Evolutionary conservation across 2,329 filamentous ascomycete species (phyloP), one percentile per base, ranked within the genome.

Genomic region (Trichoderma sp.): DNA sequence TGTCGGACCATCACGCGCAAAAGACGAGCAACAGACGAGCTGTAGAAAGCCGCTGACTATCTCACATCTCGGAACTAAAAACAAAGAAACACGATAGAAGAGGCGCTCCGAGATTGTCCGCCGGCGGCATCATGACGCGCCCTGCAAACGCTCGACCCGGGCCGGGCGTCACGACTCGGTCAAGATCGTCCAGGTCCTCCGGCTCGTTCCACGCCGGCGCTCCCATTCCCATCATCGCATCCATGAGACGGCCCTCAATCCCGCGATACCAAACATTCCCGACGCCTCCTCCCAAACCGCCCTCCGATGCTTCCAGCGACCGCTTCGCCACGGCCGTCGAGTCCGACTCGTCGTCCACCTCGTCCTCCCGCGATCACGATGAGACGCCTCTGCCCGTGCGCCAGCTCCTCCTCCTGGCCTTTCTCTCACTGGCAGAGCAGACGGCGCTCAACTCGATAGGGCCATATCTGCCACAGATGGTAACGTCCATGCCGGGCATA

Each of bases 381-480:
- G 87, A 89, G 75, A 93, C 93, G 2, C 95, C 95, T 0, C 83
- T 99, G 21, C 96, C 96, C 0, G 89, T 90, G 75, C 90, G 87
- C 75, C 96, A 98, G 84, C 91, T 99, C 73, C 87, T 90, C 6
- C 88, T 98, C 14, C 85, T 99, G 39, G 95, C 95, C 1, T 84
- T 98, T 75, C 93, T 99, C 73, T 95, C 95, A 7, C 86, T 99
- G 26, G 92, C 93, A 69, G 96, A 99, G 80, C 96, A 99, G 85
- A 98, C 95, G 0, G 96, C 96, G 0, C 88, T 99, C 79, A 99
- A 99, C 81, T 97, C 94, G 26, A 98, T 99, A 78, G 93, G 92
- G 12, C 96, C 96, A 1, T 99, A 99, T 81, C 88, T 99, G 2
- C 96, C 96, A 0, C 89, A 94, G 76, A 98, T 99, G 95, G 91